Conservation (phyloP, 2,329 filamentous ascomycete genomes). For the Cryphonectria nitschkei region DNA sequence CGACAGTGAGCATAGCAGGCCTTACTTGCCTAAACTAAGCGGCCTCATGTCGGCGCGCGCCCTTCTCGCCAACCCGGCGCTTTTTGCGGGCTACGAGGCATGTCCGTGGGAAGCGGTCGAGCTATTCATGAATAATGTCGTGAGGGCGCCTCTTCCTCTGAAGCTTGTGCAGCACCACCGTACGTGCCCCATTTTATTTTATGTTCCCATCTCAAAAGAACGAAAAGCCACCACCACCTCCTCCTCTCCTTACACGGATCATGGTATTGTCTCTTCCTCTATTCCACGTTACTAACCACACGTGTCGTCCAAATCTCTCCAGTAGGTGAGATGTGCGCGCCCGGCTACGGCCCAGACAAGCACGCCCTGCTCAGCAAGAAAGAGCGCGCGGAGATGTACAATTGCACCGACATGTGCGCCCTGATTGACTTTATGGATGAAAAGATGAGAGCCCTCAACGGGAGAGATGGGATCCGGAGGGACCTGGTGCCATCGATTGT, state of each 20-base stretch:
- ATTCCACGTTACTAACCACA: neutral
- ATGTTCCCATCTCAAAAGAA: no score
- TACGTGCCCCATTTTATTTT: neutral
- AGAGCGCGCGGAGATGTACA: conserved; percentile 56
- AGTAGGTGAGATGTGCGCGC: conserved; percentile 66
- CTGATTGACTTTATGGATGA: conserved; percentile 64
- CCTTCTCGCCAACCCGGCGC: conserved; percentile 67
- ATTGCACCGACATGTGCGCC: conserved; percentile 57
- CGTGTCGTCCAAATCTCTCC: neutral
- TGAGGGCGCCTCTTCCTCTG: conserved; percentile 62
- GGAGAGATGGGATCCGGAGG: conserved; percentile 32
- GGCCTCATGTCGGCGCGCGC: conserved; percentile 74
- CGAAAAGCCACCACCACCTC: no score
- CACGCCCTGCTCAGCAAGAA: conserved; percentile 56
- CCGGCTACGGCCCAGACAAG: conserved; percentile 59
- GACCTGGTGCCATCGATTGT: neutral
- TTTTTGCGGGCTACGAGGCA: conserved; percentile 60
- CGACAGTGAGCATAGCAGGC: conserved; percentile 30
- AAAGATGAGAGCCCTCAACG: conserved; percentile 41
- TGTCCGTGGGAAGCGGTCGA: conserved; percentile 68
- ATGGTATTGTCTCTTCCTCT: neutral
- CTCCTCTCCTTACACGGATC: neutral
- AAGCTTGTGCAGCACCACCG: conserved; percentile 66
- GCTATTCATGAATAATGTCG: conserved; percentile 62
- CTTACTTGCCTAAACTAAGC: conserved; percentile 51